Evolutionary conservation across 192 early-diverging fungal genomes (phyloP), one percentile per base, ranked within the genome.

Genomic region (Lobosporangium transversale): DNA sequence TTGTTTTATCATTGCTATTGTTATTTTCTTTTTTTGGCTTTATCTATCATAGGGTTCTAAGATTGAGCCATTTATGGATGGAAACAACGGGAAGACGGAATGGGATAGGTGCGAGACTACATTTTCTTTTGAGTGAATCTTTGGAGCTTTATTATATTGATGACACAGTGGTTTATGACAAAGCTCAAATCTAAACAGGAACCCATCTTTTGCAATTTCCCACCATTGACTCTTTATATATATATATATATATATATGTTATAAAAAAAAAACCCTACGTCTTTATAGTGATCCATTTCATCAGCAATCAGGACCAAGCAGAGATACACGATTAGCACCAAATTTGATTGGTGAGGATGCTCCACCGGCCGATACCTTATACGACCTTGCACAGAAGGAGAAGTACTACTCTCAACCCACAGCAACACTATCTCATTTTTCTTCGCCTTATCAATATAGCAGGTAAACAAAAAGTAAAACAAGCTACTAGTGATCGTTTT

Each of bases 281-380:
- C 23, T 35, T 49, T 21, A 27, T 24, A 57, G 50, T 33, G 43
- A 35, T 44, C n/a, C 44, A 23, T 56, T 56, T 14, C n/a, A n/a
- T n/a, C 42, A 49, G 40, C 53, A 40, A 23, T n/a, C 53, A 24
- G 43, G 36, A 40, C 63, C 53, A 18, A 57, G 43, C 14, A 55
- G 56, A 17, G 47, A 24, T 20, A 40, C 73, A 31, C 53, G 65
- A 4, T 14, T 60, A 11, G 31, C 73, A 23, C 64, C 57, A 36
- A 63, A 76, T 10, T 48, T 67, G 20, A 43, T 62, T 2, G 64
- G 73, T 5, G 73, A 76, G 20, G 73, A 76, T 43, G 73, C 65
- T 2, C 73, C 73, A 10, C 73, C 73, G 5, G 23, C 35, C 21
- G 73, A 76, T 30, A 62, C 73, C n/a, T 48, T 76, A 12, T 55